These are phyloP conservation scores for Vachellia collinsii DNA, from an alignment of 306 rosid species.

Conservation along the genomic window DNA sequence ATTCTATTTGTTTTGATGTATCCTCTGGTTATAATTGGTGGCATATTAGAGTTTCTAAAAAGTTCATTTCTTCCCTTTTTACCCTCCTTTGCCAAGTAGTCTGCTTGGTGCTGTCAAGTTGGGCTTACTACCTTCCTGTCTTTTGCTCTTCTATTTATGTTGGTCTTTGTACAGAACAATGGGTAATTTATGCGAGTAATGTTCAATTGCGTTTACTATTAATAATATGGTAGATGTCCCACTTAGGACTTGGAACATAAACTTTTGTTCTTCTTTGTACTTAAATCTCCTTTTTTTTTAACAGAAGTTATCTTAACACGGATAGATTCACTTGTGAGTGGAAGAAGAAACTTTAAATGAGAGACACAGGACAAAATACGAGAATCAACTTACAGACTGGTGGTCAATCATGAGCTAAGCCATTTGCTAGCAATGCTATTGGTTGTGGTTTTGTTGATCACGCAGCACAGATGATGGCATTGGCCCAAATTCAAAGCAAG, in stretches of 20 bases:
- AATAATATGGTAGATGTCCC: constrained; percentile 44
- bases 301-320: constrained; percentile 42
- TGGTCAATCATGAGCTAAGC: constrained; percentile 54
- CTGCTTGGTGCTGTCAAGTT: constrained; percentile 43
- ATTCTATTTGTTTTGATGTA: neutral
- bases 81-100: neutral
- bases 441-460: constrained; percentile 43
- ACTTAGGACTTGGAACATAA: constrained; percentile 41
- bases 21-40: neutral
- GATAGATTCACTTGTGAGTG: constrained; percentile 44
- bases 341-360: constrained; percentile 46
- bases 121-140: constrained; percentile 1
- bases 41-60: neutral
- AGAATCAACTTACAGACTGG: constrained; percentile 43
- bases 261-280: constrained; percentile 44
- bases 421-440: constrained; percentile 33
- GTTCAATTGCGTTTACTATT: constrained; percentile 41
- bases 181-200: constrained; percentile 39
- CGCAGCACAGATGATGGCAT: constrained; percentile 48
- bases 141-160: constrained; percentile 32
- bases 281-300: constrained; percentile 37
- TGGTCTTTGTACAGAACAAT: constrained; percentile 38
- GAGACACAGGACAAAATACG: constrained; percentile 36
- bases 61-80: neutral
- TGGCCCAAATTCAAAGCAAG: constrained; percentile 70